Evolutionary conservation across 169 alveolate genomes (phyloP).

Genomic region (Plasmodium sp.): DNA sequence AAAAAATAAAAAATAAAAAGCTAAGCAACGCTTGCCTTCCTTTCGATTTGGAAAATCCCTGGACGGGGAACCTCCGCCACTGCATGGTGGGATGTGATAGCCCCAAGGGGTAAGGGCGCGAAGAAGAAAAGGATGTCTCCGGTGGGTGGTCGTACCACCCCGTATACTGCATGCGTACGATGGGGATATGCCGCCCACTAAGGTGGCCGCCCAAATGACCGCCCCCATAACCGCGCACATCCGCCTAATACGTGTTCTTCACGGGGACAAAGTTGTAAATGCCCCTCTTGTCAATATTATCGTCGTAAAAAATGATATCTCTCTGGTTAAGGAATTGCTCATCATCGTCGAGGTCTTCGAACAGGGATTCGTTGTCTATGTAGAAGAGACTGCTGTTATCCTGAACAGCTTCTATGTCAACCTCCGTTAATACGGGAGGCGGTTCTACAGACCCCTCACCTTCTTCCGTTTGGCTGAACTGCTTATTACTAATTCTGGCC

Average conservation of each 20-base stretch:
- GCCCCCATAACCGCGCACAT: not conserved
- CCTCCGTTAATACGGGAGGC: not conserved
- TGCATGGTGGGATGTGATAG: not conserved
- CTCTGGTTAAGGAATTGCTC: slow-evolving; percentile 35
- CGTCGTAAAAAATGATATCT: slow-evolving; percentile 13
- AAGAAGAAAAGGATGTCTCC: not conserved
- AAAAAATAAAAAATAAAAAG: too few relatives aligned
- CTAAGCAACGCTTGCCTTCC: not conserved
- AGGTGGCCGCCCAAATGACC: not conserved
- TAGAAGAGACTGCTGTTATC: not conserved
- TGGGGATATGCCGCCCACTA: not conserved
- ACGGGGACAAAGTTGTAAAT: not conserved
- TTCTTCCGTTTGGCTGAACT: not conserved
- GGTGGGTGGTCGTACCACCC: not conserved
- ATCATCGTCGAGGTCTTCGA: slow-evolving; percentile 42
- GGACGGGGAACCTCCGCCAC: not conserved
- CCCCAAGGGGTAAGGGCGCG: not conserved
- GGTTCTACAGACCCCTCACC: not conserved
- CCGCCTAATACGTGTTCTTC: not conserved
- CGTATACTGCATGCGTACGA: not conserved
- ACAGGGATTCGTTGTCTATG: not conserved
- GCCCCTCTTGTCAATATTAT: not conserved
- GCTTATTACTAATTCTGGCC: slow-evolving; percentile 4
- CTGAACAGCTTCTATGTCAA: not conserved
- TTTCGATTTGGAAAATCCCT: not conserved